phyloP scores from a whole-genome alignment of 23 red algal species.

The Cyanidium caldarium region DNA sequence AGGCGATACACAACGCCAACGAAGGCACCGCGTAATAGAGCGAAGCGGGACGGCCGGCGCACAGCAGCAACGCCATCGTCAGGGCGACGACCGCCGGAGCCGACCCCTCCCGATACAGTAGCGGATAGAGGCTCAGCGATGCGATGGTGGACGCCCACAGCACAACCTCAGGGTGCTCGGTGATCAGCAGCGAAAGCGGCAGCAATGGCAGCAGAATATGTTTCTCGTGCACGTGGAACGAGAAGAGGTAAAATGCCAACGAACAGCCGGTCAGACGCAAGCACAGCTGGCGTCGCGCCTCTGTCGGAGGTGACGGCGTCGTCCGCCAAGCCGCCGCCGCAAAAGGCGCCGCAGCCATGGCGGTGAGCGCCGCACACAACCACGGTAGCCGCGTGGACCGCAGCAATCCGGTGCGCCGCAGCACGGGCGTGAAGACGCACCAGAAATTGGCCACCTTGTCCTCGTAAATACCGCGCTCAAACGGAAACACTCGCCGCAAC shows the following conservation, averaged over 20 bases:
- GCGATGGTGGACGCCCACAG: conserved; percentile 29
- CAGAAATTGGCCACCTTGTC: conserved; percentile 98
- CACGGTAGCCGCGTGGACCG: not conserved
- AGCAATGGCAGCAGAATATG: conserved; percentile 68
- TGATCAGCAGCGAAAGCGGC: conserved; percentile 18
- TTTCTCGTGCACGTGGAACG: conserved; percentile 97
- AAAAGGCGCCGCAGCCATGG: conserved; percentile 43
- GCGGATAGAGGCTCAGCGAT: conserved; percentile 28
- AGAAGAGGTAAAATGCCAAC: conserved; percentile 49
- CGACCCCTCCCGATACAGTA: conserved; percentile 39
- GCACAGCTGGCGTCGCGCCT: conserved; percentile 19
- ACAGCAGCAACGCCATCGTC: not conserved
- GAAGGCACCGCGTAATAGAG: not conserved
- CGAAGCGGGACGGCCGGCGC: not conserved
- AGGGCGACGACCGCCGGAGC: conserved; percentile 13
- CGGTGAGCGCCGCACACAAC: conserved; percentile 18
- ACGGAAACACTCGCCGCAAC: conserved; percentile 50
- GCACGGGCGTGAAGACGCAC: conserved; percentile 46
- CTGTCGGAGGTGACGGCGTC: not conserved
- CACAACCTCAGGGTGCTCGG: conserved; percentile 9
- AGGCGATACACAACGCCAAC: not conserved
- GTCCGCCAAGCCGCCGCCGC: not conserved
- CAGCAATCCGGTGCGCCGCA: conserved; percentile 14
- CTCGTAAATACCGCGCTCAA: conserved; percentile 73
- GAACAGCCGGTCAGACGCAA: conserved; percentile 35